Evolutionary conservation across 331 rosid genomes (phyloP), one percentile per base, ranked within the genome.

Genomic region (Stylosanthes scabra): DNA sequence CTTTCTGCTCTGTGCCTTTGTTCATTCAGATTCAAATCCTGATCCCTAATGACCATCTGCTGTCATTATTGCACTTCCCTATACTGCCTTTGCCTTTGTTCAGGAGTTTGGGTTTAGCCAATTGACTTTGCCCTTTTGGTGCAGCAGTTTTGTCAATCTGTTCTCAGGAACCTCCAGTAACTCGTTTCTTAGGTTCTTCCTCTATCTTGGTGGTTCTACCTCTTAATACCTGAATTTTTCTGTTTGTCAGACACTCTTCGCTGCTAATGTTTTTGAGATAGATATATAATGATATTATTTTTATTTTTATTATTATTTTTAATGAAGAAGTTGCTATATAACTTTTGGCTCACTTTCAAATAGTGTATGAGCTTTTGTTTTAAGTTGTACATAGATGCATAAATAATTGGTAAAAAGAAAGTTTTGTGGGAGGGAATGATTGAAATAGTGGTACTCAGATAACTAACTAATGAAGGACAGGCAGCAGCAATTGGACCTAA

Each of bases 101-200:
- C 10, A 34, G 27, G 46, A 55, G 59, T 74, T 65, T 65, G 59
- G 47, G 45, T 65, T 65, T 55, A 9, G n/a, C 31, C 28, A 44
- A 40, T 50, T 1, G 42, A 20, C 51, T 39, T 41, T 1, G 8
- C 56, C 71, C 20, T 37, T 51, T 45, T 44, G 44, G 45, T 11
- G 56, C 37, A 16, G 10, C 20, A 47, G 67, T 66, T 65, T 14
- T 6, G 37, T 40, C 51, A 10, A 56, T 41, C 15, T 45, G 50
- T 27, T n/a, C 8, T 57, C 31, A 29, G 12, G 13, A 27, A 31
- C 40, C 9, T 40, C 8, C 63, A 8, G 13, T 52, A 46, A 52
- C 57, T 74, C 46, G 49, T 27, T 37, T 11, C 28, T 12, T 65
- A 51, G 37, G 5, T 31, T 31, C 37, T 5, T 31, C 37, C 37